Evolutionary conservation across 306 rosid species (phyloP).

Genomic region (Vigna angularis): DNA sequence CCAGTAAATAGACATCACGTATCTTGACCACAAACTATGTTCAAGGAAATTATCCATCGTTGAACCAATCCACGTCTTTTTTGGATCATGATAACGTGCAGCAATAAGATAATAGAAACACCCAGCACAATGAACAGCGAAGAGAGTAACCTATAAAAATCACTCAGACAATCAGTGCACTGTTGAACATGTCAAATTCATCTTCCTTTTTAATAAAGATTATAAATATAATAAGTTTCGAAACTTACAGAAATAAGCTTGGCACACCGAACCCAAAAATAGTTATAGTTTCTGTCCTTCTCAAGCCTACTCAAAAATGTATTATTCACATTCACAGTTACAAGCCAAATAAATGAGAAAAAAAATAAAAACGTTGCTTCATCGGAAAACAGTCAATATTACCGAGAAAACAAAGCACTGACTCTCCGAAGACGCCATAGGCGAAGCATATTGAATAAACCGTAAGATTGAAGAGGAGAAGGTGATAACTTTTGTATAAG

Average conservation of each 20-base stretch:
- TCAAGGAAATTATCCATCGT: slow-evolving; percentile 58
- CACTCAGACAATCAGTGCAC: slow-evolving; percentile 17
- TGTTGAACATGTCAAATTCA: background rate
- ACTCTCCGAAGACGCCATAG: slow-evolving; percentile 99
- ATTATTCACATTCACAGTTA: slow-evolving; percentile 1
- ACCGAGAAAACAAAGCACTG: slow-evolving; percentile 85
- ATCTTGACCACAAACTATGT: slow-evolving; percentile 69
- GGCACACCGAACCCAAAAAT: slow-evolving; percentile 91
- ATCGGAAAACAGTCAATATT: slow-evolving; percentile 11
- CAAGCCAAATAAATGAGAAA: background rate
- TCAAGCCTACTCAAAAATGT: slow-evolving; percentile 67
- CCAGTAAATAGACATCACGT: slow-evolving; percentile 86
- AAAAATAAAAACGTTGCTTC: background rate
- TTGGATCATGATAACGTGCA: slow-evolving; percentile 72
- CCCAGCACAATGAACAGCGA: slow-evolving; percentile 86
- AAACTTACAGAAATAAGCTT: slow-evolving; percentile 85
- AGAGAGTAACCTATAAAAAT: slow-evolving; percentile 79
- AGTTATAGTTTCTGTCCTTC: slow-evolving; percentile 85
- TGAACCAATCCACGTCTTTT: slow-evolving; percentile 78
- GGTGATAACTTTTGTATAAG: slow-evolving; percentile 63
- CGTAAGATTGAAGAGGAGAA: slow-evolving; percentile 65
- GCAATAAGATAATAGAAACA: slow-evolving; percentile 91
- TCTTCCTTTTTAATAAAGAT: background rate
- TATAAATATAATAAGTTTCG: background rate
- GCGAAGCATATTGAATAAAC: slow-evolving; percentile 89